Percentiles rank a stretch among this genome's conserved stretches.
These are phyloP conservation scores for Elsinoe arachidis DNA, from an alignment of 2,329 filamentous ascomycete genomes.

Conservation along the genomic window DNA sequence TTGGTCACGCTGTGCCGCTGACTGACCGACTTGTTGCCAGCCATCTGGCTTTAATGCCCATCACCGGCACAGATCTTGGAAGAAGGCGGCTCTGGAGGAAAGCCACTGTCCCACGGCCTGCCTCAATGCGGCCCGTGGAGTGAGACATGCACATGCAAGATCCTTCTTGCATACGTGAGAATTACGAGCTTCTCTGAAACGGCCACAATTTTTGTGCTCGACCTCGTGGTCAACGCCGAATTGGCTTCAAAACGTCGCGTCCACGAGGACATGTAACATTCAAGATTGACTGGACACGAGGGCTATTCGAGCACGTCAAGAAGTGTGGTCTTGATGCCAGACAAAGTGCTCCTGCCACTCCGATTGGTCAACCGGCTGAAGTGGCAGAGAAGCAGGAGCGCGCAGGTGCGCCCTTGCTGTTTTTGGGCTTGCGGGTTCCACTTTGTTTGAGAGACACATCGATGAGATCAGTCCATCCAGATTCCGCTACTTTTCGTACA, in stretches of 20 bases:
- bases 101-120: slow-evolving; percentile 3
- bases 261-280: background rate
- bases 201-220: background rate
- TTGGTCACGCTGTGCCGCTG: background rate
- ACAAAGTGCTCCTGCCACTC: background rate
- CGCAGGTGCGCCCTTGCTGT: slow-evolving; percentile 2
- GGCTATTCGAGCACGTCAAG: background rate
- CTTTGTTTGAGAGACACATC: background rate
- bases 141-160: slow-evolving; percentile 5
- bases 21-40: background rate
- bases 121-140: slow-evolving; percentile 2
- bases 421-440: slow-evolving; percentile 5
- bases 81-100: background rate
- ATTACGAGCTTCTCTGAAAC: slow-evolving; percentile 9
- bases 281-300: background rate
- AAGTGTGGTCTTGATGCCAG: background rate
- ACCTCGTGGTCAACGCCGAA: background rate
- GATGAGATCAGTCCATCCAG: slow-evolving; percentile 12
- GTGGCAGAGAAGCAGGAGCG: background rate
- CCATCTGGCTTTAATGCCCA: background rate
- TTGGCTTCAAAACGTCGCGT: background rate
- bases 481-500: background rate
- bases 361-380: slow-evolving; percentile 1
- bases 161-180: background rate
- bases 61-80: slow-evolving; percentile 7